These are phyloP conservation scores for Paramecium bursaria DNA, from an alignment of 73 alveolate genomes.

Conservation along the genomic window DNA sequence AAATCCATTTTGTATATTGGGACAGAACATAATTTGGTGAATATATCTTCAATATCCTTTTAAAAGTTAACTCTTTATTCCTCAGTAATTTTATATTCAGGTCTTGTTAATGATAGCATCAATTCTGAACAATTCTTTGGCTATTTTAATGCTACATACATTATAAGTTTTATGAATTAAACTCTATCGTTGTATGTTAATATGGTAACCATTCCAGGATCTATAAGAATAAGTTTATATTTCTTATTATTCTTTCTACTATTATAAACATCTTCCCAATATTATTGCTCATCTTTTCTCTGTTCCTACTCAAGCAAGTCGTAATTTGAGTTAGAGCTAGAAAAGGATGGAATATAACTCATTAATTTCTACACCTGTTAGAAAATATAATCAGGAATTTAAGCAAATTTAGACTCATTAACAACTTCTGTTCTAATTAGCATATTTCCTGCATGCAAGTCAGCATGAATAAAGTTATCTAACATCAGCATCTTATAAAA, in stretches of 20 bases:
- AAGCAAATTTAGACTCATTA: too few relatives aligned
- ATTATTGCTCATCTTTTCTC: too few relatives aligned
- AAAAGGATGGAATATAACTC: too few relatives aligned
- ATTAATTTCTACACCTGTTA: too few relatives aligned
- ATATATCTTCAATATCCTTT: constrained; percentile 31
- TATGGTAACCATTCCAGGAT: constrained; percentile 52
- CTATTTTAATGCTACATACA: neutral
- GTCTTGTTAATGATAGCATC: constrained; percentile 39
- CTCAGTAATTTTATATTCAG: neutral
- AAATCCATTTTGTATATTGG: constrained; percentile 45
- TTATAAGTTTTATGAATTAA: neutral
- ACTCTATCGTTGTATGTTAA: neutral
- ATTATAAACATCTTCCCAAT: too few relatives aligned
- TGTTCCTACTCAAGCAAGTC: too few relatives aligned
- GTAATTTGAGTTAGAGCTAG: too few relatives aligned
- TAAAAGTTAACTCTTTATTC: constrained; percentile 9
- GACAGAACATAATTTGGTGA: constrained; percentile 24
- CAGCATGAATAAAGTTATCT: constrained; percentile 60
- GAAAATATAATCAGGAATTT: too few relatives aligned
- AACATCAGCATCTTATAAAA: constrained; percentile 52
- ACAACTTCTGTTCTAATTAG: neutral
- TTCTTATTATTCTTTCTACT: neutral
- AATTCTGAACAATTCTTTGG: constrained; percentile 39
- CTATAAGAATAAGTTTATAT: constrained; percentile 10
- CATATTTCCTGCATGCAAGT: constrained; percentile 52